These are phyloP conservation scores for Xylariales sp. DNA, from an alignment of 2,329 filamentous ascomycete genomes.

Conservation along the genomic window DNA sequence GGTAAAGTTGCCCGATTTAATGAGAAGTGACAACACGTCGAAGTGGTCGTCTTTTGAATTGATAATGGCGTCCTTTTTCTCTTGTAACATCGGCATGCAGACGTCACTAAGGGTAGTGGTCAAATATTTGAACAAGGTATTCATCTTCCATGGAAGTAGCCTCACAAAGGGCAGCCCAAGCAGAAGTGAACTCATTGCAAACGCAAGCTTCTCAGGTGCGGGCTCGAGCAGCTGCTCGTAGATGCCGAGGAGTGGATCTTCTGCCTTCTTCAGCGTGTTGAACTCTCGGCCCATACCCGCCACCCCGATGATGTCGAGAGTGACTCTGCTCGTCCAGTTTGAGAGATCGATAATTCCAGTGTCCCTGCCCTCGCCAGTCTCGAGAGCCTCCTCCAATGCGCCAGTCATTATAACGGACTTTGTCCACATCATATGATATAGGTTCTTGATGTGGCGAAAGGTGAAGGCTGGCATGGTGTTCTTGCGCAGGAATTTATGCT, in stretches of 20 bases:
- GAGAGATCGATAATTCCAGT: conserved; percentile 52
- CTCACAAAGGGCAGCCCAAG: conserved; percentile 45
- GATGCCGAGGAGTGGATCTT: conserved; percentile 57
- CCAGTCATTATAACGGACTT: conserved; percentile 56
- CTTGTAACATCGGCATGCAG: conserved; percentile 59
- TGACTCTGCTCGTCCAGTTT: conserved; percentile 64
- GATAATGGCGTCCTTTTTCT: conserved; percentile 60
- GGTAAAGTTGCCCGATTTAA: conserved; percentile 63
- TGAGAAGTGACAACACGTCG: conserved; percentile 72
- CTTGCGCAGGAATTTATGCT: conserved; percentile 77
- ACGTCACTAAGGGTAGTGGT: conserved; percentile 54
- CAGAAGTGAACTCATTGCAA: conserved; percentile 49
- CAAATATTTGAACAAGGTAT: conserved; percentile 53
- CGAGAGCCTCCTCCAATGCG: conserved; percentile 57
- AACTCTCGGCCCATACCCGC: conserved; percentile 69
- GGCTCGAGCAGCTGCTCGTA: conserved; percentile 61
- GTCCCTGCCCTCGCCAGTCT: conserved; percentile 35
- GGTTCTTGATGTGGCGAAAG: conserved; percentile 74
- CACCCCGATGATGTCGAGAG: conserved; percentile 70
- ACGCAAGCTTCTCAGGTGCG: conserved; percentile 58
- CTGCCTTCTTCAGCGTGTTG: conserved; percentile 53
- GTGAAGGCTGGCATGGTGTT: conserved; percentile 74
- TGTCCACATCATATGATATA: conserved; percentile 77
- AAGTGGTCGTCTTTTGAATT: conserved; percentile 58
- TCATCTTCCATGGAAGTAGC: conserved; percentile 60